These are phyloP conservation scores for Lentithecium fluviatile DNA, from an alignment of 495 filamentous ascomycete species.

Conservation along the genomic window DNA sequence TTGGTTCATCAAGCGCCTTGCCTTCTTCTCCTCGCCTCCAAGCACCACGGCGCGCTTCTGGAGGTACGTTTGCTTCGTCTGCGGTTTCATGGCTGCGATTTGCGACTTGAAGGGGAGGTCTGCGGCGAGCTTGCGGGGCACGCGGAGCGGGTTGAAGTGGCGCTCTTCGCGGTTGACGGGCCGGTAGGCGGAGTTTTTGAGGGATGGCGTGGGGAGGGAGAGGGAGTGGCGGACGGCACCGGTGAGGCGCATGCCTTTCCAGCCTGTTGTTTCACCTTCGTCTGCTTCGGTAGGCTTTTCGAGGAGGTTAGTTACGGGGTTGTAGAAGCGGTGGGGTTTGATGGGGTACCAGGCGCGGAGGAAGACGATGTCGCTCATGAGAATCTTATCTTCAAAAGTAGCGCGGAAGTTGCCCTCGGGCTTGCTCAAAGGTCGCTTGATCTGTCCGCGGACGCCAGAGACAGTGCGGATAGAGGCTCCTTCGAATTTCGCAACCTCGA, in stretches of 20 bases:
- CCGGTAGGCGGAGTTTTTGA: slow-evolving; percentile 78
- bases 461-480: slow-evolving; percentile 93
- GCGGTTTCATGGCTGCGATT: slow-evolving; percentile 74
- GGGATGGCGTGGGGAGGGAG: slow-evolving; percentile 70
- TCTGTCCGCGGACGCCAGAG: slow-evolving; percentile 91
- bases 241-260: slow-evolving; percentile 91
- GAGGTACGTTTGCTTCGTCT: slow-evolving; percentile 81
- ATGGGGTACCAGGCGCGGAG: slow-evolving; percentile 94
- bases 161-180: slow-evolving; percentile 75
- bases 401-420: slow-evolving; percentile 94
- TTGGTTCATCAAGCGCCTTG: slow-evolving; percentile 89
- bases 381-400: slow-evolving; percentile 96
- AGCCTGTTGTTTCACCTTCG: slow-evolving; percentile 49
- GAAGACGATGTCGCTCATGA: slow-evolving; percentile 96
- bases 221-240: slow-evolving; percentile 82
- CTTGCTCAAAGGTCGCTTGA: slow-evolving; percentile 87
- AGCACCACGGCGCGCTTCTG: slow-evolving; percentile 90
- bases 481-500: slow-evolving; percentile 98
- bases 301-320: slow-evolving; percentile 89
- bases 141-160: slow-evolving; percentile 90
- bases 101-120: slow-evolving; percentile 92
- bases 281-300: slow-evolving; percentile 46
- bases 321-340: slow-evolving; percentile 92
- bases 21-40: slow-evolving; percentile 78
- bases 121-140: slow-evolving; percentile 79